These are phyloP conservation scores for Microascus cirrosus DNA, from an alignment of 2,329 filamentous ascomycete species.

Conservation along the genomic window DNA sequence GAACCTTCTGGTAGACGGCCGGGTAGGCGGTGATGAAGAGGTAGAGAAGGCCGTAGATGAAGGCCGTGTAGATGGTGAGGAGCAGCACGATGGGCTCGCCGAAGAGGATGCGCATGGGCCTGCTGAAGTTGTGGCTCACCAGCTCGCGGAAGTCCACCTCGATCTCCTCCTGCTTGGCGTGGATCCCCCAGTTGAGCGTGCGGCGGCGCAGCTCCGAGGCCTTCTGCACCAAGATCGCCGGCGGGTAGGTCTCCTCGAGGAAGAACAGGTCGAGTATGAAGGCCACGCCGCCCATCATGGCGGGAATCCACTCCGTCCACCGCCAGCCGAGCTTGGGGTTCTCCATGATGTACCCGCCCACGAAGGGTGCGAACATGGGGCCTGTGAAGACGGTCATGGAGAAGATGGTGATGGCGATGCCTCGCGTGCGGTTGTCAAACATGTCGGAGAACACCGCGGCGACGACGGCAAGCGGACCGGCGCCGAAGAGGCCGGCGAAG, in stretches of 20 bases:
- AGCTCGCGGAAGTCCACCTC: constrained; percentile 55
- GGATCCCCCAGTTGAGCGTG: constrained; percentile 59
- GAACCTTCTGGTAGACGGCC: constrained; percentile 64
- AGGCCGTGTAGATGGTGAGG: constrained; percentile 61
- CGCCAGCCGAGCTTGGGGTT: constrained; percentile 54
- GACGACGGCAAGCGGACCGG: constrained; percentile 56
- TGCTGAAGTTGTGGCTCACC: constrained; percentile 54
- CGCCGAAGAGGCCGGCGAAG: constrained; percentile 62
- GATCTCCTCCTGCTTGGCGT: constrained; percentile 62
- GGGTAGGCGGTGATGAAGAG: constrained; percentile 80
- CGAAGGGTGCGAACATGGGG: constrained; percentile 55
- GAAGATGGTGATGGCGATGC: constrained; percentile 32
- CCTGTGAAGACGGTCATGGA: constrained; percentile 49
- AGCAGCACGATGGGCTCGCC: constrained; percentile 58
- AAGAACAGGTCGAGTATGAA: constrained; percentile 50
- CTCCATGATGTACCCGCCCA: constrained; percentile 56
- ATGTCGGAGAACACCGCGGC: constrained; percentile 64
- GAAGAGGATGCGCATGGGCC: constrained; percentile 54
- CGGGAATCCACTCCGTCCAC: constrained; percentile 57
- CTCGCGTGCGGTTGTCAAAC: constrained; percentile 53
- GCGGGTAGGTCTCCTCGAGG: constrained; percentile 60
- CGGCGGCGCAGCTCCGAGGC: constrained; percentile 49
- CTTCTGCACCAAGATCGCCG: constrained; percentile 51
- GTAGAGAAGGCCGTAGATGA: constrained; percentile 70
- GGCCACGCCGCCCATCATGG: constrained; percentile 52